Base-by-base conservation (phyloP, 768 basidiomycete genomes). In the Neoboletus subvelutipes region DNA sequence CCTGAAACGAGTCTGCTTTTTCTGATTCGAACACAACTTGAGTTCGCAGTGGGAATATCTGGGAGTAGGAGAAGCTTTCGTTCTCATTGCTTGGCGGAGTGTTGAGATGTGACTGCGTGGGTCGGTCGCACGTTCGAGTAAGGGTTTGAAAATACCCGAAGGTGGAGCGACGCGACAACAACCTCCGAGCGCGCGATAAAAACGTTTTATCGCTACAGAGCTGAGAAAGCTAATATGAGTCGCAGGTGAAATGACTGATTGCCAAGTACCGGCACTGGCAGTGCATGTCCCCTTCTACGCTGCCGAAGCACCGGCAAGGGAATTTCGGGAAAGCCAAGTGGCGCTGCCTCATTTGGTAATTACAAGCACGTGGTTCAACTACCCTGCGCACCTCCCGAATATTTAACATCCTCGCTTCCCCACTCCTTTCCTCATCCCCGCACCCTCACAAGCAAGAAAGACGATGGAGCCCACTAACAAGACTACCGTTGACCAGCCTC, bases 401-500 rank as follows among this genome's bases (percentile, higher is more conserved):
- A 65, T 67, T 46, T 67, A 69, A 67, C 11, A 39, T 41, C 45
- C 41, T 15, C 45, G 13, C 36, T 2, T 47, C 26, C 51, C 12
- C 18, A 1, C 4, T 1, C 33, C 18, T 24, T 11, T 20, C 20
- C 53, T 55, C 39, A 55, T 13, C 36, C 45, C 45, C 43, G 17
- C 52, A 58, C 62, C 59, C 62, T 70, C 63, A 66, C 66, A 62
- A 64, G 63, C 42, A 72, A 56, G 48, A 42, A 18, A 60, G 64
- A 53, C 68, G 65, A 72, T 72, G 71, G 66, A 72, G 22, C 47
- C 71, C 28, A 63, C 71, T 29, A 63, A 63, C 54, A 72, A 72
- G 40, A 67, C 58, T 1, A 81, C 78, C 46, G 70, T 75, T 26
- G 69, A 74, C 65, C 86, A 88, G 73, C 86, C 86, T 24, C 78